Evolutionary conservation across 1,139 yeast genomes (phyloP), one percentile per base, ranked within the genome.

Genomic region (Saccharomyces pastorianus): DNA sequence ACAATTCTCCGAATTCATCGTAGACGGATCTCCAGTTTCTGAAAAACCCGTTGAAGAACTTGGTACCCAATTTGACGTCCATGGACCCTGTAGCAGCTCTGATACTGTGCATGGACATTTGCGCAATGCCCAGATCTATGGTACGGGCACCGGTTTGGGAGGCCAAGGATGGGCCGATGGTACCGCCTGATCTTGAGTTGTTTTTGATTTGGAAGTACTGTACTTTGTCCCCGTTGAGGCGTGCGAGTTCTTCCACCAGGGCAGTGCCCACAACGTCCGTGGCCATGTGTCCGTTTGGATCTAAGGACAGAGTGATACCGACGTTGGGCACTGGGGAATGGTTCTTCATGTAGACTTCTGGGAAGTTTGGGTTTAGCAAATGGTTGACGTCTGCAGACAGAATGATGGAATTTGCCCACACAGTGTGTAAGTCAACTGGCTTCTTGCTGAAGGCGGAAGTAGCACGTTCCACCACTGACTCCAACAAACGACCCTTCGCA

Each of bases 271-370:
- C 81, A 2, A 83, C 76, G 67, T 88, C 96, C 17, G 95, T 87
- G 48, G 91, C 87, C 80, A 88, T 84, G 67, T 85, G 85, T 25
- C 83, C 88, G 65, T 88, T 85, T 38, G 95, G 80, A 69, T 88
- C 96, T 61, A 83, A 73, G 6, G 88, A 79, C 34, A 88, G 69
- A 1, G 88, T 76, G 53, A 88, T 71, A 50, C 96, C 96, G 49
- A 77, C 81, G 72, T 88, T 88, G 58, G 93, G 89, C 55, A 82
- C 71, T 25, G 96, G 95, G 65, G 80, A 82, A 73, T 88, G 93
- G 66, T 82, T 70, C 60, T 83, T 86, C 65, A 88, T 75, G 71
- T 88, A 87, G 26, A 79, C 85, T 27, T 68, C 65, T 54, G 76
- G 69, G 66, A 84, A 85, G 66, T 82, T 81, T 29, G 89, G 88